phyloP scores from a whole-genome alignment of 208 protist species.

The Crithidia bombi region DNA sequence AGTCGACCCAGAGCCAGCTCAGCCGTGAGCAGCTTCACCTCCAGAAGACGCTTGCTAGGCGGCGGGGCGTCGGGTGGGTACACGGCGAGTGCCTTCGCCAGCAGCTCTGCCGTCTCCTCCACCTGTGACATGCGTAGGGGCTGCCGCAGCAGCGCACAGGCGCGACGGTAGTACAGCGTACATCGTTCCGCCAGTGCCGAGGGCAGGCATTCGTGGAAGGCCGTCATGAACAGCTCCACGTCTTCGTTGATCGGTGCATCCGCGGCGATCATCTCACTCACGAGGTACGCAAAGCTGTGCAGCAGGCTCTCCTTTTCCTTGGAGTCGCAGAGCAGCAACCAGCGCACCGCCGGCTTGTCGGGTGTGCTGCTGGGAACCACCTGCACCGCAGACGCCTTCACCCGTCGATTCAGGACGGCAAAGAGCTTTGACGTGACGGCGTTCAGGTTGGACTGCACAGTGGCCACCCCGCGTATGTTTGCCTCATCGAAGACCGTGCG shows the following conservation, averaged over 20 bases:
- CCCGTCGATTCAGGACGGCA: slow-evolving; percentile 43
- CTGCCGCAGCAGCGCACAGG: slow-evolving; percentile 59
- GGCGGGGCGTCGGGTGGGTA: slow-evolving; percentile 36
- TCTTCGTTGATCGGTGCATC: slow-evolving; percentile 50
- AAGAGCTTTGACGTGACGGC: slow-evolving; percentile 64
- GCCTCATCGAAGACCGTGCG: slow-evolving; percentile 72
- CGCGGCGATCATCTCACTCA: slow-evolving; percentile 64
- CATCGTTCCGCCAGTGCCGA: slow-evolving; percentile 61
- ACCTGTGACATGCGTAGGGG: slow-evolving; percentile 47
- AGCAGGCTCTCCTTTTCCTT: slow-evolving; percentile 42
- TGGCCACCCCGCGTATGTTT: slow-evolving; percentile 38
- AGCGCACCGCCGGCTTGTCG: neutral
- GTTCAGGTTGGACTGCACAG: slow-evolving; percentile 51
- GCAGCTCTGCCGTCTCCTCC: slow-evolving; percentile 46
- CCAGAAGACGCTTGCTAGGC: slow-evolving; percentile 49
- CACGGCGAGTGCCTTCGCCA: slow-evolving; percentile 63
- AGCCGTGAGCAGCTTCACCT: slow-evolving; percentile 62
- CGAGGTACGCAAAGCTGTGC: slow-evolving; percentile 57
- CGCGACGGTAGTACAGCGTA: slow-evolving; percentile 69
- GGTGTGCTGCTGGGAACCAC: neutral
- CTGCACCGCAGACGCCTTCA: slow-evolving; percentile 37
- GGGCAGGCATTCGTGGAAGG: slow-evolving; percentile 61
- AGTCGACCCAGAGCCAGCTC: slow-evolving; percentile 37
- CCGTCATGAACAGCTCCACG: slow-evolving; percentile 49
- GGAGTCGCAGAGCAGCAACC: slow-evolving; percentile 29